Evolutionary conservation across 345 rosid species (phyloP).

Genomic region (Rubroshorea leprosula): DNA sequence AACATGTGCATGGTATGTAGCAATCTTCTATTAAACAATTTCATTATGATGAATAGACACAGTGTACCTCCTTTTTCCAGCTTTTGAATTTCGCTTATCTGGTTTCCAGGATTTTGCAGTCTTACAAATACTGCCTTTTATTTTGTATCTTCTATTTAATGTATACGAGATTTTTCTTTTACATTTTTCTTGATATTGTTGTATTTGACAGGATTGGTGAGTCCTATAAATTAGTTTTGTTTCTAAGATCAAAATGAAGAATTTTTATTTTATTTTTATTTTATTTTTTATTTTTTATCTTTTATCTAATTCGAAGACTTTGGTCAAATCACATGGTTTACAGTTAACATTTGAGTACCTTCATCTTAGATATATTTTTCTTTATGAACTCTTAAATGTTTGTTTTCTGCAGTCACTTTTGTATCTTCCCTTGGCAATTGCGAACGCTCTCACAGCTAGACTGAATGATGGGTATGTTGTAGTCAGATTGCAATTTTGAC

Average conservation of each 20-base stretch:
- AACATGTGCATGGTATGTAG: conserved; percentile 94
- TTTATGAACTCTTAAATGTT: neutral
- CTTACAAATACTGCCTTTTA: neutral
- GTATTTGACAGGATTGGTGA: neutral
- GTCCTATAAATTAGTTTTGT: too few species aligned
- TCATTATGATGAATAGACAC: too few species aligned
- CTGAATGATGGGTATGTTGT: conserved; percentile 82
- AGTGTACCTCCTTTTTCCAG: neutral
- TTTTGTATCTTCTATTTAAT: neutral
- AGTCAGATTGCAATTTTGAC: too few species aligned
- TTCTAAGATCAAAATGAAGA: too few species aligned
- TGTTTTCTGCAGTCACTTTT: conserved; percentile 61
- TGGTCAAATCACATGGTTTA: neutral
- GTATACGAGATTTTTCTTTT: neutral
- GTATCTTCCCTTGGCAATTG: conserved; percentile 92
- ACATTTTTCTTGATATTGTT: too few species aligned
- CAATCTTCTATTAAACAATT: too few species aligned
- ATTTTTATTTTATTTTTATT: too few species aligned
- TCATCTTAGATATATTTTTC: conserved; percentile 7
- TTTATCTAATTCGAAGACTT: neutral
- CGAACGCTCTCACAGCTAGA: conserved; percentile 85
- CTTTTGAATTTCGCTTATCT: neutral
- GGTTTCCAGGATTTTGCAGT: neutral
- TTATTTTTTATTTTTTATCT: neutral
- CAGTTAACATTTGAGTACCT: neutral